phyloP scores from a whole-genome alignment of 1,139 yeast genomes.

The Kluyveromyces marxianus region DNA sequence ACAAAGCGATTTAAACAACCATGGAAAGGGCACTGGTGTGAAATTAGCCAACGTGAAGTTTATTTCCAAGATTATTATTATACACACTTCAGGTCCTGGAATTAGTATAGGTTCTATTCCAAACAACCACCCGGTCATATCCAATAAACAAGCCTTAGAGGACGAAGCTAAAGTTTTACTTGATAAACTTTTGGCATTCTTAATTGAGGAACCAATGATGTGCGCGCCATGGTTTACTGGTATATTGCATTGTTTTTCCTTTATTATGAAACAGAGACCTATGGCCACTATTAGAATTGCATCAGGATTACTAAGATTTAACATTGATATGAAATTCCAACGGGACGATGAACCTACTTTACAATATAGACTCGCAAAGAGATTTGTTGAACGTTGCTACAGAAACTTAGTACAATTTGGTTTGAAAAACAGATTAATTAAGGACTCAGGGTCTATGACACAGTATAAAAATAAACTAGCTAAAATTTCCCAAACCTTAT shows the following conservation, averaged over 20 bases:
- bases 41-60: constrained; percentile 67
- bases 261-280: constrained; percentile 50
- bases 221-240: constrained; percentile 52
- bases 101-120: constrained; percentile 56
- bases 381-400: constrained; percentile 42
- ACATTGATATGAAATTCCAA: constrained; percentile 33
- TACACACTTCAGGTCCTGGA: constrained; percentile 44
- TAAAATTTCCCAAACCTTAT: constrained; percentile 29
- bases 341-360: constrained; percentile 32
- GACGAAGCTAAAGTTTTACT: constrained; percentile 66
- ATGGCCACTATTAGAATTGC: constrained; percentile 41
- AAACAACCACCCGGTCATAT: constrained; percentile 59
- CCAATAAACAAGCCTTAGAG: constrained; percentile 46
- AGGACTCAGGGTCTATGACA: constrained; percentile 20
- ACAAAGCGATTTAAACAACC: constrained; percentile 37
- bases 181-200: constrained; percentile 52
- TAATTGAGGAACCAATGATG: constrained; percentile 47
- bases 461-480: constrained; percentile 23
- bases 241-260: constrained; percentile 44
- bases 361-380: constrained; percentile 36
- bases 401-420: constrained; percentile 42
- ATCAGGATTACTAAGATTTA: constrained; percentile 36
- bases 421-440: constrained; percentile 31
- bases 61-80: constrained; percentile 60
- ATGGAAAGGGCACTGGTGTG: constrained; percentile 44